Percentiles rank a stretch among this genome's conserved stretches.
These are phyloP conservation scores for Secale cereale DNA, from an alignment of 176 grass and related monocot genomes.

Conservation along the genomic window DNA sequence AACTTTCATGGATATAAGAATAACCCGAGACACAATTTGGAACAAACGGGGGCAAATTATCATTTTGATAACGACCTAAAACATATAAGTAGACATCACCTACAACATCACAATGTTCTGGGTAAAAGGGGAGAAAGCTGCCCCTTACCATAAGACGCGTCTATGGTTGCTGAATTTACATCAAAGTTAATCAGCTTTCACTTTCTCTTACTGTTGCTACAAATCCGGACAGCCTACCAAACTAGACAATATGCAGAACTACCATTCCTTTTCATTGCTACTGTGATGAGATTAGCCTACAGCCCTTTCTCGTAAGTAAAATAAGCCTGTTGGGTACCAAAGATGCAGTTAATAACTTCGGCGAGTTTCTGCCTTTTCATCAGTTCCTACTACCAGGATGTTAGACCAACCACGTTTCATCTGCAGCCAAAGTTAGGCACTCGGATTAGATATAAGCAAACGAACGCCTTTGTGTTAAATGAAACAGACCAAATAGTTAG, in stretches of 20 bases:
- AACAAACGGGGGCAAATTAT: neutral
- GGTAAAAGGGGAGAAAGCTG: constrained; percentile 35
- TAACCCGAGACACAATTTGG: neutral
- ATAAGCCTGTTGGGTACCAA: constrained; percentile 38
- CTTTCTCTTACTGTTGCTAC: constrained; percentile 19
- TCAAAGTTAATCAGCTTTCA: constrained; percentile 46
- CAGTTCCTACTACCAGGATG: constrained; percentile 67
- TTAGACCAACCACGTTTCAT: constrained; percentile 59
- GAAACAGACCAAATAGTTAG: constrained; percentile 1
- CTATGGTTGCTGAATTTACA: constrained; percentile 54
- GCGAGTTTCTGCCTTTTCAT: constrained; percentile 43
- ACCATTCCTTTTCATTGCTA: constrained; percentile 36
- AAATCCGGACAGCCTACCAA: constrained; percentile 22
- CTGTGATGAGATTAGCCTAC: constrained; percentile 51
- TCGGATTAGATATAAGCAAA: constrained; percentile 2
- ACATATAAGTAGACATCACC: constrained; percentile 34
- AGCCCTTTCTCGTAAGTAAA: constrained; percentile 35
- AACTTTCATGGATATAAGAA: neutral
- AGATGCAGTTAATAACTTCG: constrained; percentile 37
- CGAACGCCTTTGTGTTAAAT: neutral
- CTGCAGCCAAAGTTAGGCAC: constrained; percentile 38
- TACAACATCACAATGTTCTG: constrained; percentile 27
- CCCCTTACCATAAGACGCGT: constrained; percentile 38
- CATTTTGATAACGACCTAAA: constrained; percentile 20
- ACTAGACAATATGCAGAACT: constrained; percentile 34